Percentiles rank a stretch among this genome's conserved stretches.
Evolutionary conservation across 306 rosid species (phyloP).

Genomic region (Herpetospermum pedunculosum): DNA sequence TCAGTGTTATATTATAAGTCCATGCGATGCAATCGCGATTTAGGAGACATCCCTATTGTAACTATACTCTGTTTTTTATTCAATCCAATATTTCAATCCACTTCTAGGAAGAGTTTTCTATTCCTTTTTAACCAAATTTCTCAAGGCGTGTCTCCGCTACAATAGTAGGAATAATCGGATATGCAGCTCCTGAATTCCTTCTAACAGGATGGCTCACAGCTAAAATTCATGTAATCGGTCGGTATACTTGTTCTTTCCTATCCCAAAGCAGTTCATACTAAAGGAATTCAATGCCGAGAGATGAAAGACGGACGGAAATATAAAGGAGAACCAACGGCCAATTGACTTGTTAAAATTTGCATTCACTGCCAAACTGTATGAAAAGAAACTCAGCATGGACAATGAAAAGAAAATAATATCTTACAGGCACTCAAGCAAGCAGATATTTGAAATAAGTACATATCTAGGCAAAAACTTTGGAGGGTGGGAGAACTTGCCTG

Average conservation of each 20-base stretch:
- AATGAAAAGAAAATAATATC: neutral
- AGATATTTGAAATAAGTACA: neutral
- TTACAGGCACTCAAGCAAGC: too few relatives aligned
- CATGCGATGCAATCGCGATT: neutral
- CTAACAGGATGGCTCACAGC: slow-evolving; percentile 41
- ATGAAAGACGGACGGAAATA: neutral
- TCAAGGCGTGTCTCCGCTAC: neutral
- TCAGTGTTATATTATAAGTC: neutral
- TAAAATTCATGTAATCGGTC: slow-evolving; percentile 20
- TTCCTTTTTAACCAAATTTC: neutral
- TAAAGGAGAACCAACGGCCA: neutral
- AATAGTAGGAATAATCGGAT: slow-evolving; percentile 37
- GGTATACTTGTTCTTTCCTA: neutral
- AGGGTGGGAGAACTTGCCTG: slow-evolving; percentile 36
- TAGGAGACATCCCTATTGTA: neutral
- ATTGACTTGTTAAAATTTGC: neutral
- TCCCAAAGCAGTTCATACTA: neutral
- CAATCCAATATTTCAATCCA: too few relatives aligned
- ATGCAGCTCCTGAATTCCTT: slow-evolving; percentile 44
- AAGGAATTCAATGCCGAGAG: neutral
- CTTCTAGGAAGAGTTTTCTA: neutral
- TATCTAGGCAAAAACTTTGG: neutral
- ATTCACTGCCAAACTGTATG: neutral
- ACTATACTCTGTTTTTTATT: neutral
- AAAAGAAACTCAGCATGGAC: neutral